Conservation (phyloP, 2,329 filamentous ascomycete species). For the Talaromyces marneffei region DNA sequence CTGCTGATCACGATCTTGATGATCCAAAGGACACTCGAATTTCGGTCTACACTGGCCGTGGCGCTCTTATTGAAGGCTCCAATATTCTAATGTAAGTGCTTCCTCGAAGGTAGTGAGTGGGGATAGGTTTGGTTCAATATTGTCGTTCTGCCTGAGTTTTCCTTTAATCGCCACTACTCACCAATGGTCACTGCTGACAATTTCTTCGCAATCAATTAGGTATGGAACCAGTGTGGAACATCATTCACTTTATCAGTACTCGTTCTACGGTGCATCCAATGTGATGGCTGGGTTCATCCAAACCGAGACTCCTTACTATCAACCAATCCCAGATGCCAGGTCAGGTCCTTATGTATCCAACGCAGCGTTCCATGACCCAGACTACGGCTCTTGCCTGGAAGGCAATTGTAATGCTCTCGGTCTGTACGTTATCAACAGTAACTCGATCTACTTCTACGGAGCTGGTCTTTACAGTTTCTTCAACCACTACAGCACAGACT, state of each 20-base stretch:
- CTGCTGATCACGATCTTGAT: constrained; percentile 53
- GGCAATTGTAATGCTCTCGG: constrained; percentile 43
- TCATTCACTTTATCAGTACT: constrained; percentile 45
- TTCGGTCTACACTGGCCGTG: constrained; percentile 50
- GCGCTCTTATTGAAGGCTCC: constrained; percentile 45
- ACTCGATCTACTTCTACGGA: constrained; percentile 44
- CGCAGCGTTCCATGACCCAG: constrained; percentile 29
- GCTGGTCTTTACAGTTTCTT: constrained; percentile 53
- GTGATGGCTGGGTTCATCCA: constrained; percentile 34
- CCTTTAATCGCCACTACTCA: neutral
- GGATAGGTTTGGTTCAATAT: neutral
- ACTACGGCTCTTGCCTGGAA: constrained; percentile 27
- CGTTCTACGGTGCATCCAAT: constrained; percentile 35
- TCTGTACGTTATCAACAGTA: constrained; percentile 43
- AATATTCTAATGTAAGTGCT: constrained; percentile 34
- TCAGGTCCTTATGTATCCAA: constrained; percentile 29
- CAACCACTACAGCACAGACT: constrained; percentile 46
- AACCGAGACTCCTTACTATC: constrained; percentile 38
- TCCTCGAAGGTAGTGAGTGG: too few relatives aligned
- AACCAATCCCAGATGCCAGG: constrained; percentile 32
- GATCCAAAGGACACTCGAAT: constrained; percentile 47
- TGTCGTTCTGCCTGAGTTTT: neutral
- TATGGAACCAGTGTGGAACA: constrained; percentile 44
- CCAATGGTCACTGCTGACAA: neutral
- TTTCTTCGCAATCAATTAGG: constrained; percentile 13